Base-by-base conservation (phyloP, 768 basidiomycete species). In the Mycena galopus region DNA sequence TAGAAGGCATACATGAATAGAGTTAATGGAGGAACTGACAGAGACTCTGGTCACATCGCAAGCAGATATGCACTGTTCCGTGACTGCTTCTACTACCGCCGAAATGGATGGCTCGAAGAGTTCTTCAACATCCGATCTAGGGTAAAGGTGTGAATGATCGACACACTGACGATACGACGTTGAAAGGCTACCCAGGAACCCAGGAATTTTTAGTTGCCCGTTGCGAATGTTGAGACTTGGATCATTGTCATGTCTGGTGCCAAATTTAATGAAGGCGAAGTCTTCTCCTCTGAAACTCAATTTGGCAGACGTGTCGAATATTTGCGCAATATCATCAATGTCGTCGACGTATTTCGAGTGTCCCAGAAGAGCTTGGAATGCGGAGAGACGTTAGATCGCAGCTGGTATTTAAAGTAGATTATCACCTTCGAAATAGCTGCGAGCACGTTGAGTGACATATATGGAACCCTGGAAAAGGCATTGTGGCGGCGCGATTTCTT, bases 401-500 rank as follows among this genome's bases (percentile, higher is more conserved):
- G 32, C 11, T 25, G 47, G 32, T 44, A 19, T 10, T 3, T 37
- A 27, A n/a, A n/a, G n/a, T 3, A 35, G 27, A 63, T 58, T 35
- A 66, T n/a, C 72, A 88, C 88, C 77, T 69, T 81, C 65, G 6
- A 90, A 77, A 76, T 84, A 85, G n/a, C 77, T 65, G 2, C 78
- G 77, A 23, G 88, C 88, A 25, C 85, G 83, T 53, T 82, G 83
- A 19, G 82, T 88, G 50, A 90, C 86, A 70, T 88, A 89, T 3
- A 88, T 82, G 0, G 89, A 88, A 17, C 89, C 89, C 68, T 87
- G 82, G 53, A 89, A 83, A 37, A 82, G 82, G 73, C 88, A 89
- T 75, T 86, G 82, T 1, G 84, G 77, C 0, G 84, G 83, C 4
- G 88, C 85, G 27, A 89, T 84, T 78, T 91, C 90, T 65, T 88